Evolutionary conservation across 305 asterid species (phyloP), one percentile per base, ranked within the genome.

Genomic region (Caryopteris hybrid): DNA sequence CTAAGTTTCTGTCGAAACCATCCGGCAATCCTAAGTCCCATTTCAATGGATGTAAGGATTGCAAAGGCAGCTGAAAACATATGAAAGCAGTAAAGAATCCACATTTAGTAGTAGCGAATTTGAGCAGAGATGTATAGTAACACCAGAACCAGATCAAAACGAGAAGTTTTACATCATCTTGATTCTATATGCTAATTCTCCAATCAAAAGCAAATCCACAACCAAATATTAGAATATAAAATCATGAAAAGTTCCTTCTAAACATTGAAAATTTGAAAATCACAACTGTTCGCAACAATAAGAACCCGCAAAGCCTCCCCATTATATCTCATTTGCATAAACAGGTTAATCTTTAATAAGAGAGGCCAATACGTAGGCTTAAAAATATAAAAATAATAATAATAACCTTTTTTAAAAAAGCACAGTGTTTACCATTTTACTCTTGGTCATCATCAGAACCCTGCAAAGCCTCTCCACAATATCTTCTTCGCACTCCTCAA

Each of bases 21-120:
- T 87, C 88, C 0, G 96, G 96, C 82, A 91, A 73, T 46, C 99
- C 97, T 21, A 94, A 80, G 81, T 94, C 99, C 96, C 97, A 91
- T 82, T 89, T 94, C 64, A 94, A 70, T 5, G 85, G 88, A 78
- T 87, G 91, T 25, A 93, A 67, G 18, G 91, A 78, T 64, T 79
- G 84, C 71, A 91, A 61, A 29, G 95, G 95, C 70, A 88, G 79
- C 96, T 92, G 84, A 25, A 18, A 56, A 61, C 56, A 79, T 52
- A 53, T 9, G 12, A 58, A 57, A 20, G 7, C 66, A 71, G 69
- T 8, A 53, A 54, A 27, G 11, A 2, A 17, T 36, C 38, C 38
- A 22, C 57, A 46, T 11, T 13, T 4, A 8, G 43, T 14, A 27
- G 16, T 3, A 63, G 3, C 20, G 57, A 64, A n/a, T 52, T 23